Evolutionary conservation across 2,329 filamentous ascomycete species (phyloP), one percentile per base, ranked within the genome.

Genomic region (Penicillium decumbens): DNA sequence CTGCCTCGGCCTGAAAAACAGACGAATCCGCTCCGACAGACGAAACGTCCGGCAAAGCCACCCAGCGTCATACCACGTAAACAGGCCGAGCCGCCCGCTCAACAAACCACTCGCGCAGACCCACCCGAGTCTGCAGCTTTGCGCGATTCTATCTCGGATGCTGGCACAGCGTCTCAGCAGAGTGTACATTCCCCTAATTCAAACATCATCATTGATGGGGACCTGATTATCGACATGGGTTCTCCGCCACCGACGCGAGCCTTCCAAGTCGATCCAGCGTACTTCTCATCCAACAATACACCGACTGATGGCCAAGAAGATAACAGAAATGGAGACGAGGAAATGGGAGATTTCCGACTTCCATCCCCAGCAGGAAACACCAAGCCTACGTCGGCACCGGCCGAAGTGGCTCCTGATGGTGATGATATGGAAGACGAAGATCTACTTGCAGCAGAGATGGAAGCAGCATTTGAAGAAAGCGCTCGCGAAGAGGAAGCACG

Each of bases 381-480:
- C 20, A 55, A 54, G 25, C 47, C 53, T 8, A 35, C 54, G 28
- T 43, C 56, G 10, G 51, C 27, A 9, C 40, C 54, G n/a, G 54
- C 53, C n/a, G 53, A 54, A 18, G 48, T 59, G 5, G 33, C 33
- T 18, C 18, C 33, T 3, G 33, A 20, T 12, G 57, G 66, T 30
- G 67, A 67, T 9, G 63, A 68, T 1, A 60, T 67, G 40, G 67
- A 67, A 40, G 70, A 74, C 41, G 79, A 80, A 50, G 78, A 80
- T 60, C 74, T 77, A 25, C 65, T 83, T 35, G 80, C 79, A 46
- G 78, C 77, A 20, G 80, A 82, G 58, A 72, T 84, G 63, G 79
- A 80, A 57, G 79, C 79, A 6, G 77, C 76, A 33, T 70, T 80
- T 41, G 74, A 74, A 61, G 65, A 72, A 54, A 67, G 65, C 52